Base-by-base conservation (phyloP, 2,329 filamentous ascomycete genomes). In the Exophiala spinifera region DNA sequence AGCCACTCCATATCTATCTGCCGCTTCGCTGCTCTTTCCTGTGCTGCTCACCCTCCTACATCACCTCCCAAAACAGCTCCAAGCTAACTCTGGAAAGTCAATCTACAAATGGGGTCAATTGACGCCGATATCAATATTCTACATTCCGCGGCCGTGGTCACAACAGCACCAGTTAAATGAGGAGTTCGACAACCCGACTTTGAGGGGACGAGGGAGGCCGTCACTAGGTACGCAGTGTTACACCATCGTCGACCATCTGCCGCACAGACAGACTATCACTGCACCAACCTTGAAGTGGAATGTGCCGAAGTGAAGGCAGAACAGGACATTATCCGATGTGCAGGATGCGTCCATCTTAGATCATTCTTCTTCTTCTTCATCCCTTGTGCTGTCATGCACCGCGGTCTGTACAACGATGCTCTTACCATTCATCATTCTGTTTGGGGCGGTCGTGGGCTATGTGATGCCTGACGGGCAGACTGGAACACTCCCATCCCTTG, bases 391-490 rank as follows among this genome's bases (percentile, higher is more conserved):
- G 19, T 44, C 42, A 15, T 25, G 3, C 21, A 14, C n/a, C 2
- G 23, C n/a, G 42, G 21, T 14, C 8, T 25, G 11, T n/a, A 1
- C 42, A 11, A 11, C 10, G 23, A 13, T 14, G 20, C 21, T 25
- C 11, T 15, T 28, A 3, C n/a, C 10, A 20, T 44, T n/a, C 23
- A n/a, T 21, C 13, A 3, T 2, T 13, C 8, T 44, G 20, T 14
- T 44, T n/a, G n/a, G n/a, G n/a, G 10, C n/a, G 4, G 20, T 15
- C 10, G 14, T 44, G 21, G 42, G 20, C n/a, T 44, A 44, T 44
- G 42, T 44, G 20, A 44, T 44, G 42, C 42, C 42, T 14, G 42
- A 44, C n/a, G 42, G 42, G 23, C 20, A 44, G 11, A 44, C 42
- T 14, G 42, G 42, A 20, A 44, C 28, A 44, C 42, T 44, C 3